Percentiles rank a stretch among this genome's conserved stretches.
phyloP scores from a whole-genome alignment of 768 basidiomycete species.

The Lactifluus rugatus region DNA sequence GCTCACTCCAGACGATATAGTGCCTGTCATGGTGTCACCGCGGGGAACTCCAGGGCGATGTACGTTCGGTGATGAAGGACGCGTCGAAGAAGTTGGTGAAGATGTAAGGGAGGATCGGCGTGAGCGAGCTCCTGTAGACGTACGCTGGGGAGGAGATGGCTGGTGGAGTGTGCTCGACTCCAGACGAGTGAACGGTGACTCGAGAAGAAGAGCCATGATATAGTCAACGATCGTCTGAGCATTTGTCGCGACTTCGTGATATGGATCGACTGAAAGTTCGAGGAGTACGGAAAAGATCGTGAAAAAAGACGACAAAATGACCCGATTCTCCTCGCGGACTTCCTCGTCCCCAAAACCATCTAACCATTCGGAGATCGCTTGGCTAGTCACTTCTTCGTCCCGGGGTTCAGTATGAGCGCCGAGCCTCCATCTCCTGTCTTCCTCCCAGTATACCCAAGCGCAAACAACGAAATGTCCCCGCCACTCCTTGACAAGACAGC shows the following conservation, averaged over 20 bases:
- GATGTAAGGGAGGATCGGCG: slow-evolving; percentile 43
- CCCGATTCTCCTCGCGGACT: slow-evolving; percentile 66
- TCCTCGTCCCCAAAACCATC: slow-evolving; percentile 56
- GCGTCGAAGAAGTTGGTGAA: slow-evolving; percentile 32
- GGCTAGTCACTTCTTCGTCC: slow-evolving; percentile 64
- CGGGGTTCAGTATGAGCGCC: slow-evolving; percentile 28
- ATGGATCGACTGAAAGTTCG: slow-evolving; percentile 88
- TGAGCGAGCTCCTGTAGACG: slow-evolving; percentile 28
- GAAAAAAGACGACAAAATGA: slow-evolving; percentile 85
- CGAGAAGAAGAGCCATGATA: slow-evolving; percentile 78
- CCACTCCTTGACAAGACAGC: slow-evolving; percentile 93
- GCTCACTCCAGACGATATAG: slow-evolving; percentile 51
- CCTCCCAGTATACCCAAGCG: slow-evolving; percentile 95
- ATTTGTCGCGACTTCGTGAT: slow-evolving; percentile 83
- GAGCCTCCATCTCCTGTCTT: slow-evolving; percentile 57
- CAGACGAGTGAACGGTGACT: slow-evolving; percentile 76
- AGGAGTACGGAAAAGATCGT: slow-evolving; percentile 83
- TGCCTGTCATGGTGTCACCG: slow-evolving; percentile 52
- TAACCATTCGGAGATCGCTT: slow-evolving; percentile 72
- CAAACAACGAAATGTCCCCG: slow-evolving; percentile 92
- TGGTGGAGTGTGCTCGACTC: slow-evolving; percentile 53
- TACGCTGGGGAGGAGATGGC: slow-evolving; percentile 33
- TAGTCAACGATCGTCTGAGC: slow-evolving; percentile 91
- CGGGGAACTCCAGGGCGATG: slow-evolving; percentile 43
- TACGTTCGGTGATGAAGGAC: slow-evolving; percentile 37